Conservation (phyloP, 2,329 filamentous ascomycete genomes). For the Trichocomaceae sp. region DNA sequence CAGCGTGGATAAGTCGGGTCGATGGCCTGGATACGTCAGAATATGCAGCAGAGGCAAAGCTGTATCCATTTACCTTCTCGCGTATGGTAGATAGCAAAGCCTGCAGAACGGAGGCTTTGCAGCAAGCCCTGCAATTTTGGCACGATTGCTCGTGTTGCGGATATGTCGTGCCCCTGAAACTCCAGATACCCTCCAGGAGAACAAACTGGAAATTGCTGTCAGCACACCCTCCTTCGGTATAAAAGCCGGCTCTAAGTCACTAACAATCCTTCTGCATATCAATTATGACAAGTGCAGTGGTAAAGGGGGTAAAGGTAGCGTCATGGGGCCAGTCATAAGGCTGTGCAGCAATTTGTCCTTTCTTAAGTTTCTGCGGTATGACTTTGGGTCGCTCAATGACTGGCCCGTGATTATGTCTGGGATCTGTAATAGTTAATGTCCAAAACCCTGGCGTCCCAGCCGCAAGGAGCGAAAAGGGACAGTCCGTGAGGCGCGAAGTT, state of each 20-base stretch:
- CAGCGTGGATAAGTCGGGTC: conserved; percentile 51
- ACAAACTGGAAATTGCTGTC: conserved; percentile 32
- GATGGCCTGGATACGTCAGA: conserved; percentile 31
- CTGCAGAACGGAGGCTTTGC: conserved; percentile 31
- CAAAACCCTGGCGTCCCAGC: conserved; percentile 40
- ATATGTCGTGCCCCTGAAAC: conserved; percentile 41
- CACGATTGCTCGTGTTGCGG: conserved; percentile 33
- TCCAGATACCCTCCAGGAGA: conserved; percentile 40
- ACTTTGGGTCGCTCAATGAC: conserved; percentile 37
- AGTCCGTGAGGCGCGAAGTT: conserved; percentile 40
- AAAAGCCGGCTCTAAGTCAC: conserved; percentile 15
- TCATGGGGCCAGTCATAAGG: conserved; percentile 45
- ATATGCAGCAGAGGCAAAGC: neutral
- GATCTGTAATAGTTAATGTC: conserved; percentile 37
- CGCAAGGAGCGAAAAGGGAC: conserved; percentile 40
- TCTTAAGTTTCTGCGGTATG: conserved; percentile 36
- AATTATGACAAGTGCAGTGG: conserved; percentile 42
- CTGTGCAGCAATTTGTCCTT: conserved; percentile 36
- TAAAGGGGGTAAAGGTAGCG: conserved; percentile 38
- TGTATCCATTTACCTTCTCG: conserved; percentile 33
- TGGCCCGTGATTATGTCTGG: conserved; percentile 39
- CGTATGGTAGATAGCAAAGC: conserved; percentile 41
- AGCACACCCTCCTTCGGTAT: neutral
- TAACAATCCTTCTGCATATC: conserved; percentile 46
- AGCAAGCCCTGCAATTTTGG: conserved; percentile 37